Evolutionary conservation across 805 yeast species (phyloP).

Genomic region (Yamadazyma laniorum): DNA sequence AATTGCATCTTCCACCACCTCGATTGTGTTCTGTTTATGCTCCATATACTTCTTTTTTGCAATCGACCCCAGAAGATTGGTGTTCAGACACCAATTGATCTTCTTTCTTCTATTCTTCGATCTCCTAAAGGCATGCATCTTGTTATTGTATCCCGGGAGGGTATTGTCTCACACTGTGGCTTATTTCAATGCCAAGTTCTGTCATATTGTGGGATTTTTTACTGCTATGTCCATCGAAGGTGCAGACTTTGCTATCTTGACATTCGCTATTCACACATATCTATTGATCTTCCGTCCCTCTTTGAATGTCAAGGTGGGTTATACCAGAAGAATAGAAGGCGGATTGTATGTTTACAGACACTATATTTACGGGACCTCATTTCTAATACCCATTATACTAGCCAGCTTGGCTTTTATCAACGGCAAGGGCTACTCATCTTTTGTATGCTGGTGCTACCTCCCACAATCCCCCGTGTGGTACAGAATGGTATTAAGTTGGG

Average conservation of each 20-base stretch:
- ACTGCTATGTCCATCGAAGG: conserved; percentile 82
- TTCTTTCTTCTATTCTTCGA: conserved; percentile 69
- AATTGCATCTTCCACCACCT: conserved; percentile 35
- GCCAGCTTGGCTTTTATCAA: conserved; percentile 70
- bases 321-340: conserved; percentile 50
- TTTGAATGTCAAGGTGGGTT: conserved; percentile 40
- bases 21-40: conserved; percentile 48
- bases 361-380: conserved; percentile 55
- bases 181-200: conserved; percentile 49
- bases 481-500: conserved; percentile 73
- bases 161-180: conserved; percentile 43
- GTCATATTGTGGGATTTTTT: conserved; percentile 74
- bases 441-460: conserved; percentile 75
- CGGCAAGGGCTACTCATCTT: conserved; percentile 55
- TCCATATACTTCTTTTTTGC: conserved; percentile 61
- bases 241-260: conserved; percentile 77
- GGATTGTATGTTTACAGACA: conserved; percentile 64
- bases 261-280: conserved; percentile 81
- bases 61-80: conserved; percentile 60
- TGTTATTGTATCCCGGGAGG: conserved; percentile 67
- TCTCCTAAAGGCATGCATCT: conserved; percentile 65
- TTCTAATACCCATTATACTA: conserved; percentile 61
- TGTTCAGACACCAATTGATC: conserved; percentile 71
- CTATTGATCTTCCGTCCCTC: conserved; percentile 67
- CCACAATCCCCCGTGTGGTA: conserved; percentile 75